phyloP scores from a whole-genome alignment of 2,329 filamentous ascomycete genomes.

The Alternaria metachromatica region DNA sequence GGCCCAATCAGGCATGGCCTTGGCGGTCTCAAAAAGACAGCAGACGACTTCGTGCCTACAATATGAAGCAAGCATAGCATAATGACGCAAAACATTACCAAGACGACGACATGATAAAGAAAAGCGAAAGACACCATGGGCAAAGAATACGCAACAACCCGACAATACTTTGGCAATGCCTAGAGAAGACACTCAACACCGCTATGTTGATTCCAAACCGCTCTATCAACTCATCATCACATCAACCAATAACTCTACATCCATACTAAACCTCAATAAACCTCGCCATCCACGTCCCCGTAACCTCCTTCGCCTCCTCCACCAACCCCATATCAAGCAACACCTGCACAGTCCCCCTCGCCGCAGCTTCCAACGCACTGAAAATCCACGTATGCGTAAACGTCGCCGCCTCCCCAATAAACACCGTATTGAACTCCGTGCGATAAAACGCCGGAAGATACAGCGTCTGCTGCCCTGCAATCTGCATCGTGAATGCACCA shows the following conservation, averaged over 20 bases:
- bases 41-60: too few relatives aligned
- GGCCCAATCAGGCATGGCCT: too few relatives aligned
- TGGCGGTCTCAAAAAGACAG: too few relatives aligned
- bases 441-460: constrained; percentile 73
- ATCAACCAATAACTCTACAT: neutral
- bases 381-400: constrained; percentile 73
- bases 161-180: too few relatives aligned
- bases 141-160: too few relatives aligned
- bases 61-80: too few relatives aligned
- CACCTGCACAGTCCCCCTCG: constrained; percentile 67
- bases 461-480: constrained; percentile 67
- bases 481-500: constrained; percentile 65
- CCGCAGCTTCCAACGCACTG: constrained; percentile 67
- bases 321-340: constrained; percentile 67
- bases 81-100: too few relatives aligned
- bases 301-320: constrained; percentile 69
- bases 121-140: too few relatives aligned
- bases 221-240: too few relatives aligned
- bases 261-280: constrained; percentile 55
- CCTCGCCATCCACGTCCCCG: constrained; percentile 69
- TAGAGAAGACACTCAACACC: too few relatives aligned
- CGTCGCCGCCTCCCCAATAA: constrained; percentile 60
- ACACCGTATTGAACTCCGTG: constrained; percentile 70
- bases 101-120: too few relatives aligned
- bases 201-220: too few relatives aligned